These are phyloP conservation scores for Ochetophila trinervis DNA, from an alignment of 306 rosid species.

Conservation along the genomic window DNA sequence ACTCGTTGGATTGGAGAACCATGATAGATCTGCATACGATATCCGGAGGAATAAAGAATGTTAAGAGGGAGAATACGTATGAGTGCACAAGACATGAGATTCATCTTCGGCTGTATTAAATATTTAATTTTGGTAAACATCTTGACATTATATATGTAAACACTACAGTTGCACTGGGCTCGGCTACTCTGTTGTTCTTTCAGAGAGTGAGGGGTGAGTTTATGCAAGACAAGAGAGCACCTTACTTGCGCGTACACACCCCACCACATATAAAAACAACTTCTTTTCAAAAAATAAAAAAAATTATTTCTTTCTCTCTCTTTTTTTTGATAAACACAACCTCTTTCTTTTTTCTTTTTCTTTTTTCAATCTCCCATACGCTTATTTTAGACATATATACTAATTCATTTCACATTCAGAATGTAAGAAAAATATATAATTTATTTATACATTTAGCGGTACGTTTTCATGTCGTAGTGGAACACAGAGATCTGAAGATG, in stretches of 20 bases:
- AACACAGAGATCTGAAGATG: too few relatives aligned
- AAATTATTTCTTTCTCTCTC: too few relatives aligned
- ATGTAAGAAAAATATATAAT: too few relatives aligned
- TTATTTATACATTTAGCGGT: too few relatives aligned
- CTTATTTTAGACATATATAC: too few relatives aligned
- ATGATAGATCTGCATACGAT: background rate
- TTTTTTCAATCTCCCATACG: too few relatives aligned
- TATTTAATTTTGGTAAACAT: background rate
- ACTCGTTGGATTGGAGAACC: conserved; percentile 11
- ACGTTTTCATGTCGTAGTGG: too few relatives aligned
- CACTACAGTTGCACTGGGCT: too few relatives aligned
- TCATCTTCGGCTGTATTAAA: too few relatives aligned
- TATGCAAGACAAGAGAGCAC: conserved; percentile 9
- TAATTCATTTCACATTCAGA: too few relatives aligned
- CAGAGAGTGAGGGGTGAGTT: conserved; percentile 2
- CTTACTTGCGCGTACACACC: background rate
- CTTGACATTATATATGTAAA: background rate
- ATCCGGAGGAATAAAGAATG: background rate
- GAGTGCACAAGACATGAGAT: too few relatives aligned
- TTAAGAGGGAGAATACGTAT: background rate
- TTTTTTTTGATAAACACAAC: conserved; percentile 24
- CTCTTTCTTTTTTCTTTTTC: too few relatives aligned
- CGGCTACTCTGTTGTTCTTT: background rate
- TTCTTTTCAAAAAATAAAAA: conserved; percentile 6
- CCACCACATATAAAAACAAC: conserved; percentile 24